Percentiles rank a stretch among this genome's conserved stretches.
phyloP scores from a whole-genome alignment of 2,329 filamentous ascomycete genomes.

The Diaporthe eres region DNA sequence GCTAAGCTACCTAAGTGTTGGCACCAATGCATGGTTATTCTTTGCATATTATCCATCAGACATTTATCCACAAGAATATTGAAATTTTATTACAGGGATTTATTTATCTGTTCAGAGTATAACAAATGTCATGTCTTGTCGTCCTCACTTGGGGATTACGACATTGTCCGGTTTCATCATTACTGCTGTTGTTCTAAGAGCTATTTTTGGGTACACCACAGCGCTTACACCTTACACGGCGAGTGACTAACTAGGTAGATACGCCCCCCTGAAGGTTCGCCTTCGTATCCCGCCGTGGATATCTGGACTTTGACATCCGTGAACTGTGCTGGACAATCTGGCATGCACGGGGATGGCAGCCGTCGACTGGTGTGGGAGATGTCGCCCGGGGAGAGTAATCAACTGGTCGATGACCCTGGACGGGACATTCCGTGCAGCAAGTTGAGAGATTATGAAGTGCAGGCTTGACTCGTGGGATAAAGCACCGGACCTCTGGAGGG shows the following conservation, averaged over 20 bases:
- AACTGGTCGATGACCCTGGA: neutral
- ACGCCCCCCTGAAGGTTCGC: neutral
- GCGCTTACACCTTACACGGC: conserved; percentile 1
- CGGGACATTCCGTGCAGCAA: neutral
- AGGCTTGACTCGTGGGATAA: conserved; percentile 20
- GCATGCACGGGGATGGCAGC: neutral
- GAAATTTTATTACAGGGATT: no score
- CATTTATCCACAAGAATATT: no score
- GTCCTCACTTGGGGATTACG: neutral
- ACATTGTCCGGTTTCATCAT: neutral
- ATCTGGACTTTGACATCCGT: neutral
- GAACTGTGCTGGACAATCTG: neutral
- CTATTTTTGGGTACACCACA: neutral
- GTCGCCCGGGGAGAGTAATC: neutral
- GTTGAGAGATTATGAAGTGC: conserved; percentile 23
- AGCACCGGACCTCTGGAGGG: neutral
- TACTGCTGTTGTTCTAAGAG: neutral
- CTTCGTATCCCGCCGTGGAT: neutral
- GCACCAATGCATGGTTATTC: no score
- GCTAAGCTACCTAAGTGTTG: no score
- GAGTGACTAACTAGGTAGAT: neutral
- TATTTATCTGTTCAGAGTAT: neutral
- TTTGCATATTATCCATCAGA: no score
- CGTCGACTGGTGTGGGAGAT: neutral
- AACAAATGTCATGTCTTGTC: neutral